These are phyloP conservation scores for Spirogloea muscicola DNA, from an alignment of 139 green algal species.

Conservation along the genomic window DNA sequence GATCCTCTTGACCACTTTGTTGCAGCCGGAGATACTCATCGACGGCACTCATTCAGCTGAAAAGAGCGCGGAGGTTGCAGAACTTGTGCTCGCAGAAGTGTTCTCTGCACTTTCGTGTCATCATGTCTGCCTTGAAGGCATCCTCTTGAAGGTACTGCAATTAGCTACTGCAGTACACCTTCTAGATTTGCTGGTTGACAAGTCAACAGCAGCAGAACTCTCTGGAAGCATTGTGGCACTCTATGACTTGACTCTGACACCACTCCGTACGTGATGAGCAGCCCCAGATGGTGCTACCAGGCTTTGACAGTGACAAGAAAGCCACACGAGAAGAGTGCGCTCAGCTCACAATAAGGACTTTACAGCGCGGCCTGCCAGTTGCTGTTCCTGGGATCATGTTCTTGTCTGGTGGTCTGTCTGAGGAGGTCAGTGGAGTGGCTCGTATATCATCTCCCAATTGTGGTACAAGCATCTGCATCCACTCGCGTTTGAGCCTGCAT, in stretches of 20 bases:
- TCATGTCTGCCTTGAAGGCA: constrained; percentile 63
- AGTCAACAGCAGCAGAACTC: background rate
- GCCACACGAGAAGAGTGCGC: background rate
- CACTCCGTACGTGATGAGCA: background rate
- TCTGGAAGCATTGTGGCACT: background rate
- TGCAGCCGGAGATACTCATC: constrained; percentile 91
- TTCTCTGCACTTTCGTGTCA: constrained; percentile 56
- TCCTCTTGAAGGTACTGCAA: constrained; percentile 18
- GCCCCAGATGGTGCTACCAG: constrained; percentile 10
- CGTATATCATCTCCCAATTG: background rate
- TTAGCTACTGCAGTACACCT: background rate
- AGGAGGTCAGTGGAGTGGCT: constrained; percentile 42
- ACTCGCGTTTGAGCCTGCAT: background rate
- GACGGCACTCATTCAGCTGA: constrained; percentile 81
- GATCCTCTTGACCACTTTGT: too few species aligned
- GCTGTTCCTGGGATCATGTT: constrained; percentile 92
- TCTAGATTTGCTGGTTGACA: background rate
- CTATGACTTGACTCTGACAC: background rate
- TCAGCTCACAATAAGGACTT: constrained; percentile 63
- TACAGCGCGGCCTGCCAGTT: constrained; percentile 68
- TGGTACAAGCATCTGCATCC: background rate
- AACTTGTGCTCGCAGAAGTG: constrained; percentile 51
- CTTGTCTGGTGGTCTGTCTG: constrained; percentile 79
- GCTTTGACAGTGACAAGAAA: background rate
- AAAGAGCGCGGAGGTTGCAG: constrained; percentile 46